Evolutionary conservation across 1,284 basidiomycete species (phyloP).

Genomic region (Fomitopsis betulina): DNA sequence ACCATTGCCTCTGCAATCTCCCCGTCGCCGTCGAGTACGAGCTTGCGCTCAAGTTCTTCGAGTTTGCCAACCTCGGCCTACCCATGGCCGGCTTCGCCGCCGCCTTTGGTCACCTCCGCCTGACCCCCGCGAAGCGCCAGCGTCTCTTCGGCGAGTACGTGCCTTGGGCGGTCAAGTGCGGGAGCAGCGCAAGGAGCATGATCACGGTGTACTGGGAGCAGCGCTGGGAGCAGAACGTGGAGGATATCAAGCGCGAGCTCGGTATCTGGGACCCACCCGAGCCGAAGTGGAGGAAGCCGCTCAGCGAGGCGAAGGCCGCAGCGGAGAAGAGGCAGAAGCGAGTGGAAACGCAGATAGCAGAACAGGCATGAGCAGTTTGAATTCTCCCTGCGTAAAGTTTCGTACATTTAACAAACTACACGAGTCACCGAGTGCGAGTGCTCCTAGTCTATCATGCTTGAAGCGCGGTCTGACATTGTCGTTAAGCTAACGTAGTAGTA

Average conservation of each 20-base stretch:
- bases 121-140: conserved; percentile 50
- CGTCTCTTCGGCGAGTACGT: conserved; percentile 76
- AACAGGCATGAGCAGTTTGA: neutral
- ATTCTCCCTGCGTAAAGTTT: neutral
- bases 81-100: conserved; percentile 87
- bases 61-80: conserved; percentile 89
- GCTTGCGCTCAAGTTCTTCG: conserved; percentile 95
- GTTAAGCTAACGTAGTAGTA: too few species aligned
- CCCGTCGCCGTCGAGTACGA: conserved; percentile 91
- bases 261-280: conserved; percentile 80
- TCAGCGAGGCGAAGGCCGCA: conserved; percentile 49
- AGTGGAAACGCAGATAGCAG: conserved; percentile 5
- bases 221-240: conserved; percentile 83
- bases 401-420: neutral
- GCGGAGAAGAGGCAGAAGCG: conserved; percentile 22
- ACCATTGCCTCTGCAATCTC: conserved; percentile 85
- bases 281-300: conserved; percentile 57
- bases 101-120: conserved; percentile 65
- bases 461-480: too few species aligned
- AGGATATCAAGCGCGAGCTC: conserved; percentile 76
- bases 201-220: conserved; percentile 97
- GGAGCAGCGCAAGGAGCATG: conserved; percentile 68
- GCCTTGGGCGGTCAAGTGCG: conserved; percentile 87
- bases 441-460: too few species aligned
- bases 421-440: too few species aligned